Evolutionary conservation across 23 red algal genomes (phyloP), one percentile per base, ranked within the genome.

Genomic region (Gracilariopsis chorda): DNA sequence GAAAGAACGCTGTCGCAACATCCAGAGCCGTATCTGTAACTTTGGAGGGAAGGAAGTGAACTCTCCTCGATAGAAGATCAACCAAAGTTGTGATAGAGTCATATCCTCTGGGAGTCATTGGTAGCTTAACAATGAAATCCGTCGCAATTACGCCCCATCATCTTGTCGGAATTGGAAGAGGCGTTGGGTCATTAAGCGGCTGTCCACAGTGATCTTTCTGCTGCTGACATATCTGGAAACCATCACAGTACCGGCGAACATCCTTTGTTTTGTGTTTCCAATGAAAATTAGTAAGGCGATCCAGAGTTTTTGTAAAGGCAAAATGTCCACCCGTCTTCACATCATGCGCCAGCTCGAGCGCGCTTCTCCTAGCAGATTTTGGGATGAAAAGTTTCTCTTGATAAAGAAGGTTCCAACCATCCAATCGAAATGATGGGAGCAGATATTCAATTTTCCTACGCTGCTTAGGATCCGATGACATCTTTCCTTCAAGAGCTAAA

Each of bases 201-300:
- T 86, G 47, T 16, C 33, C 0, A 32, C 23, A 3, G n/a, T 23
- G 12, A 70, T 68, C 63, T 11, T 86, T 71, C 33, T 67, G 32
- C 60, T 86, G 81, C 2, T 86, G 60, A 35, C 56, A 86, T 13
- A 21, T 68, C 13, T 24, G 4, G 23, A 6, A 86, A 39, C 81
- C 23, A 29, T 68, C 33, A 0, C 32, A 25, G 59, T 70, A 86
- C 28, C 11, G 8, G 0, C 37, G 16, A 27, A 84, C 56, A 48
- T 64, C 79, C n/a, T 53, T 24, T 17, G 13, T 64, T 40, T 84
- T 84, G 24, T 84, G 9, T 63, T 67, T 84, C 79, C 79, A 84
- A 37, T 84, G 53, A 44, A 82, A 86, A 4, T 23, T 11, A 27
- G 13, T 28, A 0, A 69, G 57, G n/a, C 57, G 5, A 24, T 21